These are phyloP conservation scores for Papilionanthe hybrid DNA, from an alignment of 116 monocot species.

Conservation along the genomic window DNA sequence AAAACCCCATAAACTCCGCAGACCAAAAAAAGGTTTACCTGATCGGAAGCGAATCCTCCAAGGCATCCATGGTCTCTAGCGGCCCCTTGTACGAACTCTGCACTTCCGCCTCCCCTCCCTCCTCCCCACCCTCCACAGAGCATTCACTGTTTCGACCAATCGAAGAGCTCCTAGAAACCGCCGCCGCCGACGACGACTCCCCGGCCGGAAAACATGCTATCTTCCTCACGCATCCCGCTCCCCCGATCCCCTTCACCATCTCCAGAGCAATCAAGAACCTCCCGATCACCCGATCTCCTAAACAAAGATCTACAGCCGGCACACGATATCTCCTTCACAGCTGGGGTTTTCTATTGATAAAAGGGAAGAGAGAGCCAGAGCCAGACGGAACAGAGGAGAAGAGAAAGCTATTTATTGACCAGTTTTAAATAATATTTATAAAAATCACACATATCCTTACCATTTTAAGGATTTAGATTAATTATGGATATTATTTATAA, in stretches of 20 bases:
- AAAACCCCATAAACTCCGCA: neutral
- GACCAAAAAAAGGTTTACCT: constrained; percentile 32
- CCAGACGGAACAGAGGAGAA: neutral
- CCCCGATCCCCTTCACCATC: constrained; percentile 11
- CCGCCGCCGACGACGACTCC: neutral
- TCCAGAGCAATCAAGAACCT: constrained; percentile 52
- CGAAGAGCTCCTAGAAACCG: constrained; percentile 46
- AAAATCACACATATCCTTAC: neutral
- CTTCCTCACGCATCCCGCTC: neutral
- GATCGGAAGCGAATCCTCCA: constrained; percentile 62
- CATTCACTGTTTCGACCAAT: constrained; percentile 55
- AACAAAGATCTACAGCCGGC: neutral
- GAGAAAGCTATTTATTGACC: neutral
- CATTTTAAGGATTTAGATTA: constrained; percentile 4
- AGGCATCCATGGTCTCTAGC: constrained; percentile 45
- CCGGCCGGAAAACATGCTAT: constrained; percentile 9
- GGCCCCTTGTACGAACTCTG: constrained; percentile 55
- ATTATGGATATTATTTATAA: constrained; percentile 8
- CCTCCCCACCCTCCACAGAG: constrained; percentile 18
- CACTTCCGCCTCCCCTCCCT: constrained; percentile 45
- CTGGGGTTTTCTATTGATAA: neutral
- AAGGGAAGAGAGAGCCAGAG: neutral
- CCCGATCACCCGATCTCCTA: constrained; percentile 4
- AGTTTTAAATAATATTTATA: neutral
- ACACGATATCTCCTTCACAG: neutral